Evolutionary conservation across 1,139 yeast species (phyloP).

Genomic region (Kurtzmaniella quercitrusa): DNA sequence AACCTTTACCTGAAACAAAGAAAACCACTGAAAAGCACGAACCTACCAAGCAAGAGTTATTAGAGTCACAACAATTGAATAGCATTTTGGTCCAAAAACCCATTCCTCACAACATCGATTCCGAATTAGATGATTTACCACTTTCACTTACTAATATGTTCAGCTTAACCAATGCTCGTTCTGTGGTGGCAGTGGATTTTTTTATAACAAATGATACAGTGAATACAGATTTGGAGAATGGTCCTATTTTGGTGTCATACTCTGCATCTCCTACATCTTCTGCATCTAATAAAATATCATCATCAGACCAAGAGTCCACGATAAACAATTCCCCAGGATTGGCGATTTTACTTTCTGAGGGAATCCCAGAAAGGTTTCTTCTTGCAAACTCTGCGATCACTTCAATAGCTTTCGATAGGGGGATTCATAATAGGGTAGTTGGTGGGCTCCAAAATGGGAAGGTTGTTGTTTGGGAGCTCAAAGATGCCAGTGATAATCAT

Average conservation of each 20-base stretch:
- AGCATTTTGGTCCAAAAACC: not conserved
- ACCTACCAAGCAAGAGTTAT: not conserved
- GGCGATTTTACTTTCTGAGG: slow-evolving; percentile 30
- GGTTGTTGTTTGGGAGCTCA: slow-evolving; percentile 38
- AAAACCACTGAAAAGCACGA: slow-evolving; percentile 5
- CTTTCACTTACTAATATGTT: not conserved
- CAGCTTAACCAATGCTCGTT: not conserved
- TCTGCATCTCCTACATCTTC: not conserved
- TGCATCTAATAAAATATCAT: not conserved
- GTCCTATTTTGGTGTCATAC: not conserved
- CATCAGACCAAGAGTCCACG: slow-evolving; percentile 1
- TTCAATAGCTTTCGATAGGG: slow-evolving; percentile 33
- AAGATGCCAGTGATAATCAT: slow-evolving; percentile 8
- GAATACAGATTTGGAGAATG: slow-evolving; percentile 1
- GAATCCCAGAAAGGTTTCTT: slow-evolving; percentile 48
- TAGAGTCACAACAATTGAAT: not conserved
- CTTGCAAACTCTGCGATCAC: slow-evolving; percentile 39
- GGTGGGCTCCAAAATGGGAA: slow-evolving; percentile 39
- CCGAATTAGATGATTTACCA: not conserved
- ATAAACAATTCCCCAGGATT: slow-evolving; percentile 27
- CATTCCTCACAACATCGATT: not conserved
- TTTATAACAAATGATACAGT: slow-evolving; percentile 2
- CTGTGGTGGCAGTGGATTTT: slow-evolving; percentile 1
- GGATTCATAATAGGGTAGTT: slow-evolving; percentile 26
- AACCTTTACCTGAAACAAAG: too few relatives aligned